A percentile compares a stretch with the other conserved stretches of the same genome.
Conservation (phyloP, 371 early-diverging fungal genomes). For the Fennellomyces sp. region DNA sequence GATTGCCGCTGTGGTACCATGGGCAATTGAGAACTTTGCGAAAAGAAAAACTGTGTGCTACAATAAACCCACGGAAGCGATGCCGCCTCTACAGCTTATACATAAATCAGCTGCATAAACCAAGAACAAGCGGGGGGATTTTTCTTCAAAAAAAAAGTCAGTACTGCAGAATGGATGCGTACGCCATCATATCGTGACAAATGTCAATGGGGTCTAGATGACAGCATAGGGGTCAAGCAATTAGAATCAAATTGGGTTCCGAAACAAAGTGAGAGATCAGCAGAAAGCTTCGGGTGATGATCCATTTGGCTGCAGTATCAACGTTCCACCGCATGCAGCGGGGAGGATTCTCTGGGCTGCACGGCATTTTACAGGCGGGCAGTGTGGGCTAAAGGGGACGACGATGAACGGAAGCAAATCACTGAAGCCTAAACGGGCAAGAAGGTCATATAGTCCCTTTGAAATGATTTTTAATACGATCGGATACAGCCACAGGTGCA, state of each 20-base stretch:
- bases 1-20: neutral
- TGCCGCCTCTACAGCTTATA: too few species aligned
- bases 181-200: too few species aligned
- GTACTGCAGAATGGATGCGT: too few species aligned
- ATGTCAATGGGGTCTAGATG: too few species aligned
- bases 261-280: too few species aligned
- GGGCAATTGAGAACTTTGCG: neutral
- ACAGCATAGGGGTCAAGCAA: too few species aligned
- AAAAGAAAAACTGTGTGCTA: neutral
- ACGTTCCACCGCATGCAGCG: constrained; percentile 5
- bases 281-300: neutral
- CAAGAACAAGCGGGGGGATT: too few species aligned
- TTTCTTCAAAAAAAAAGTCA: too few species aligned
- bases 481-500: neutral
- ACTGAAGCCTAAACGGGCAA: neutral
- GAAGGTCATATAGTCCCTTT: neutral
- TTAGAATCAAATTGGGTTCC: too few species aligned
- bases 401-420: neutral
- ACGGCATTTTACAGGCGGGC: too few species aligned
- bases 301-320: constrained; percentile 3
- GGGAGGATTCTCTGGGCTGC: too few species aligned
- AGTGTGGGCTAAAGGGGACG: neutral
- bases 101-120: too few species aligned
- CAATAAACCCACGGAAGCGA: neutral
- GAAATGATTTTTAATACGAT: neutral